Percentiles rank a stretch among this genome's conserved stretches.
phyloP scores from a whole-genome alignment of 1,139 yeast species.

The Saccharomyces hybrid region DNA sequence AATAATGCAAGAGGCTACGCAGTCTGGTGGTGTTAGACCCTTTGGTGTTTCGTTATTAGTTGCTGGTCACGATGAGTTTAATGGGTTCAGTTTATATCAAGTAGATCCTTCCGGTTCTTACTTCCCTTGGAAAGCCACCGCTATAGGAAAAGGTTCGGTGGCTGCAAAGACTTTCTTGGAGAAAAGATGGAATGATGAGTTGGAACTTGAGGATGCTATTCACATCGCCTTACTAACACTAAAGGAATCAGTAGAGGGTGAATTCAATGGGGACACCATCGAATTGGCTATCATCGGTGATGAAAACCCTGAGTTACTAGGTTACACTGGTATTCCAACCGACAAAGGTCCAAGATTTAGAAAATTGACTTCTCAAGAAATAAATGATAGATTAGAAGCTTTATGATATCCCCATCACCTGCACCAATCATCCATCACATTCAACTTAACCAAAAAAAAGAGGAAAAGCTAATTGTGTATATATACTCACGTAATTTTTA shows the following conservation, averaged over 20 bases:
- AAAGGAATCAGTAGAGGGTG: conserved; percentile 97
- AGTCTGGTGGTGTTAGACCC: conserved; percentile 69
- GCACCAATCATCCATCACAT: neutral
- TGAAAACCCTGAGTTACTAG: conserved; percentile 73
- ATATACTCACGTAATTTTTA: neutral
- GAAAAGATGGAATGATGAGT: conserved; percentile 95
- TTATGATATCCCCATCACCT: conserved; percentile 35
- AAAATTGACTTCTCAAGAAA: conserved; percentile 79
- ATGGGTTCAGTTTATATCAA: conserved; percentile 80
- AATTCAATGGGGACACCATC: conserved; percentile 91
- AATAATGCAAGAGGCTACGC: conserved; percentile 97
- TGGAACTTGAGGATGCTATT: conserved; percentile 95
- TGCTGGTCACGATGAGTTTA: conserved; percentile 87
- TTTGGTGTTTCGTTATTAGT: conserved; percentile 77
- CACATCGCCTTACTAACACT: conserved; percentile 91
- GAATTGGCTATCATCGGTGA: conserved; percentile 86
- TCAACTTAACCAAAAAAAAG: neutral
- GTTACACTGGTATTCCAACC: conserved; percentile 73
- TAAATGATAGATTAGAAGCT: conserved; percentile 90
- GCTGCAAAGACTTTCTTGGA: conserved; percentile 95
- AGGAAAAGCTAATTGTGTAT: neutral
- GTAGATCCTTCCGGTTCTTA: conserved; percentile 97
- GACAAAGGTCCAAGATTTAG: conserved; percentile 85
- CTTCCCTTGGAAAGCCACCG: conserved; percentile 99
- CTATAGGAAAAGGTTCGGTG: conserved; percentile 90